Evolutionary conservation across 139 green algal genomes (phyloP), one percentile per base, ranked within the genome.

Genomic region (Chlorella sorokiniana): DNA sequence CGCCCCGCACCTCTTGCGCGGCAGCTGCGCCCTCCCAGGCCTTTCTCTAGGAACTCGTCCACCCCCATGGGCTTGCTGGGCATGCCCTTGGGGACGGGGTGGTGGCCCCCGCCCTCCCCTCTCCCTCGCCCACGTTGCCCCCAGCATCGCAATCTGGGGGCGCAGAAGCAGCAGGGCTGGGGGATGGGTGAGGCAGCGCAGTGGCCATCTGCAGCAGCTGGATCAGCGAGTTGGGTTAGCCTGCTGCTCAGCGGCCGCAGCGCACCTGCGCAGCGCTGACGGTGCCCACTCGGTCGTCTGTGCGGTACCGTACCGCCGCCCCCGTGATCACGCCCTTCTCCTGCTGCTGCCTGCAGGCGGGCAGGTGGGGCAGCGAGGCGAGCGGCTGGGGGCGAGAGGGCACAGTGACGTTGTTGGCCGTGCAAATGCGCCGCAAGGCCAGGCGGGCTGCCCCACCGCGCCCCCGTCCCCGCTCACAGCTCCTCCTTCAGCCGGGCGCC

Each of bases 11-110:
- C 82, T 68, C 52, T 86, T 89, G 7, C 89, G 78, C 2, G 93
- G 93, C 83, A 96, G 83, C 75, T 85, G 78, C 25, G 90, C 88
- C 84, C 89, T 5, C 82, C 82, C 62, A 79, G 33, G 16, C 82
- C 82, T 38, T 82, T 82, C 33, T 81, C 82, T 45, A 86, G 16
- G 61, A 86, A 86, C 27, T 86, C 64, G 44, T 83, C 65, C 35
- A 86, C 82, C 0, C 48, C 69, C 82, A 86, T 86, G 45, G 82
- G 48, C 45, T 63, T 70, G 41, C 38, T 69, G 45, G 80, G 33
- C 70, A 76, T 80, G 59, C 80, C 80, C 79, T 84, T 79, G 68
- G 69, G 40, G 4, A 7, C 76, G 23, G 45, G 76, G 35, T 75
- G 76, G 44, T 81, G n/a, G 63, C 44, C 4, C 56, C 56, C 23